A percentile compares a stretch with the other conserved stretches of the same genome.
Conservation (phyloP, 768 basidiomycete species). For the Serendipita sp. region DNA sequence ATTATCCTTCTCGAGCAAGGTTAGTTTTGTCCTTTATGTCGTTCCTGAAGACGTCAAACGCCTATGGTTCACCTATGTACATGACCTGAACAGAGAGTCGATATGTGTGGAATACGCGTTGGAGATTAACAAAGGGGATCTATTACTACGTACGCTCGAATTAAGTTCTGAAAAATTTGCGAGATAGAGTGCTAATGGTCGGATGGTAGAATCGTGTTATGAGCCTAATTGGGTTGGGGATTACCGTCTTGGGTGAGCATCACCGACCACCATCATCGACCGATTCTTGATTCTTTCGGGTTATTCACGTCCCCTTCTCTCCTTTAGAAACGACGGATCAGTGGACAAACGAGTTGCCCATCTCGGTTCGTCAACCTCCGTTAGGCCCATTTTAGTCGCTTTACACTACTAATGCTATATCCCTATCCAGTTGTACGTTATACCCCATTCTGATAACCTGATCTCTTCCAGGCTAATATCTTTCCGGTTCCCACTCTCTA, state of each 20-base stretch:
- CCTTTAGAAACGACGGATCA: not conserved
- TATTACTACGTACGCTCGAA: not conserved
- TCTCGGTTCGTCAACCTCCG: not conserved
- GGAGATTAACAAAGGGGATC: not conserved
- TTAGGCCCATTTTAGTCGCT: not conserved
- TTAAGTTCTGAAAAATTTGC: too few species aligned
- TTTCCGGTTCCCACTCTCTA: not conserved
- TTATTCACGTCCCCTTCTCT: not conserved
- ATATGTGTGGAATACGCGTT: not conserved
- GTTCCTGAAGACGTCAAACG: not conserved
- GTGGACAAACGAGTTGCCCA: not conserved
- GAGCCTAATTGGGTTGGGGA: not conserved
- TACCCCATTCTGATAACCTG: too few species aligned
- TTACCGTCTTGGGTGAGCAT: not conserved
- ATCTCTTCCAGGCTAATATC: too few species aligned
- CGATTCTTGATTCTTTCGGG: not conserved
- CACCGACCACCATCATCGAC: not conserved
- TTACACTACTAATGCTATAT: not conserved
- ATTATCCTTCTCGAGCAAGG: not conserved
- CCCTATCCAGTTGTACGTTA: not conserved
- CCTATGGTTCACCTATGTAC: too few species aligned
- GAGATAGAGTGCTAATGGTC: too few species aligned
- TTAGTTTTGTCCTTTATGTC: not conserved
- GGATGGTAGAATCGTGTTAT: not conserved
- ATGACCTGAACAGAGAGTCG: not conserved